phyloP scores from a whole-genome alignment of 176 grass and related monocot genomes.

The Oropetium thomaeum region DNA sequence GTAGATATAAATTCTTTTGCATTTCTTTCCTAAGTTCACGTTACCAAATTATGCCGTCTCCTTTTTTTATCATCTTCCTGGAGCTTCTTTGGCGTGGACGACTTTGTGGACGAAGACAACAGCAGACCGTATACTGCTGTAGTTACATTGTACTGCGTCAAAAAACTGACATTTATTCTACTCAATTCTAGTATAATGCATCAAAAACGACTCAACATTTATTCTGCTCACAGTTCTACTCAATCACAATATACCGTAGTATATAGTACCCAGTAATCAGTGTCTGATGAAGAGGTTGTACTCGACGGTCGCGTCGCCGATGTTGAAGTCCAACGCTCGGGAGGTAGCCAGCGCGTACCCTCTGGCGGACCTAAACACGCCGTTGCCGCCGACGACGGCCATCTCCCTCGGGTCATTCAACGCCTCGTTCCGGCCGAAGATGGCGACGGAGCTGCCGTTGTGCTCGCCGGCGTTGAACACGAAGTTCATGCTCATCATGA shows the following conservation, averaged over 20 bases:
- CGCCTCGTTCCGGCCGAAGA: constrained; percentile 55
- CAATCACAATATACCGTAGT: too few species aligned
- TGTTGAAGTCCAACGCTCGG: constrained; percentile 2
- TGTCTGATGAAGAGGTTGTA: constrained; percentile 58
- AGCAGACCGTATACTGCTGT: too few species aligned
- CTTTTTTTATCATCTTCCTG: neutral
- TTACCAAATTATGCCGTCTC: neutral
- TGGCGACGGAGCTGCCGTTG: constrained; percentile 55
- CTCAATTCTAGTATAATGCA: too few species aligned
- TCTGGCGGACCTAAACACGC: constrained; percentile 40
- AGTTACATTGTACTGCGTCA: too few species aligned
- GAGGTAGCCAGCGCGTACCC: constrained; percentile 54
- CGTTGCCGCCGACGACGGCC: constrained; percentile 57
- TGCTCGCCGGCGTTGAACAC: constrained; percentile 46
- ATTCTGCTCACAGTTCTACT: too few species aligned
- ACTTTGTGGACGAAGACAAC: too few species aligned
- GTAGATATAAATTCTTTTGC: neutral
- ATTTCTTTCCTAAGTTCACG: neutral
- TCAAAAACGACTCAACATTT: too few species aligned
- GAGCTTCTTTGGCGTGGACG: neutral
- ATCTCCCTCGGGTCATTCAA: constrained; percentile 44
- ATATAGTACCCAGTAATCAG: too few species aligned
- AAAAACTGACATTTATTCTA: too few species aligned
- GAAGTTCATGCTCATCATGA: constrained; percentile 62
- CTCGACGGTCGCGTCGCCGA: constrained; percentile 66